Base-by-base conservation (phyloP, 352 stramenopile species). In the Globisporangium canariense region DNA sequence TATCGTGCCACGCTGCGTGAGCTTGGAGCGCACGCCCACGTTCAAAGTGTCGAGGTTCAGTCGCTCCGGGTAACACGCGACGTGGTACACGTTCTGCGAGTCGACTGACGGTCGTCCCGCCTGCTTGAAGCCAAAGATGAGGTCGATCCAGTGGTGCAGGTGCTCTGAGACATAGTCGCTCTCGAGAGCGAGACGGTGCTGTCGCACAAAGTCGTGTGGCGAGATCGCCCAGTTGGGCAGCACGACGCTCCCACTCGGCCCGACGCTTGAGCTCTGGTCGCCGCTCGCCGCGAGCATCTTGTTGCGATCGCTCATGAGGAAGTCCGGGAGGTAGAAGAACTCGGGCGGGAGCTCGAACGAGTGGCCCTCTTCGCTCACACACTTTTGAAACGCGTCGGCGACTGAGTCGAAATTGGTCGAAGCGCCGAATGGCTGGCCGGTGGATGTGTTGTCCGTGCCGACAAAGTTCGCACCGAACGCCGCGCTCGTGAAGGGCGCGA, bases 61-160 rank as follows among this genome's bases (percentile, higher is more conserved):
- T 25, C 77, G 75, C 50, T 94, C 86, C 1, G 86, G 86, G 51
- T 93, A 90, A 58, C 83, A 93, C 1, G 78, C 83, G 36, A 90
- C 87, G 56, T 96, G 83, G 71, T 98, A 99, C 25, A 98, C 74
- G 62, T 99, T 99, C 61, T 93, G 69, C 0, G 84, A 80, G 55
- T 96, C 80, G 20, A 97, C 81, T 0, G 97, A 93, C 11, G 76
- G 70, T 46, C 83, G 71, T 22, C 97, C 96, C 50, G 79, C 74
- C 69, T 99, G 98, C 59, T 99, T 98, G 77, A 87, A 98, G 0
- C 98, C 98, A 78, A 99, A 99, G 30, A 99, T 90, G 30, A 99
- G 84, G 81, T 99, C 98, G 38, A 99, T 98, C 98, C 98, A 99
- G 73, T 94, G 78, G 73, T 99, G 97, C 20, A 99, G 84, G 66